Base-by-base conservation (phyloP, 75 land plant genomes). In the Chamaecyparis obtusa region DNA sequence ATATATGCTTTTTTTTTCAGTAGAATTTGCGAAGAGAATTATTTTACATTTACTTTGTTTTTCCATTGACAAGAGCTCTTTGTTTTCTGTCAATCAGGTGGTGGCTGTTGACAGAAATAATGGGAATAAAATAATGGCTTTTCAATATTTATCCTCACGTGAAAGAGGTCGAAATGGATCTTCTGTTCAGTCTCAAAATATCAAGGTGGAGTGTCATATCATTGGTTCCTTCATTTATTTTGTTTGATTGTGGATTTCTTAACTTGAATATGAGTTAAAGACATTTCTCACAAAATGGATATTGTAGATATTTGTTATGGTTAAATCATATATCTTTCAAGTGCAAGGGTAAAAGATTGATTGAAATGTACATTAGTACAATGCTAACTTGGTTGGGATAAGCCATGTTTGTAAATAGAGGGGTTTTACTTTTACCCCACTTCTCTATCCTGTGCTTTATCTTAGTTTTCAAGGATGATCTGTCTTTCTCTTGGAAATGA, bases 71-170 rank as follows among this genome's bases (percentile, higher is more conserved):
- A 30, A 83, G 49, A 43, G 49, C 84, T 84, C n/a, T 55, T 9
- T 85, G 39, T 55, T 71, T 7, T 32, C 51, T 77, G 15, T 79
- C 33, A 86, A 57, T 33, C 92, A 98, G 99, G 92, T 96, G 14
- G 99, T 98, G 87, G 99, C 96, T 39, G 85, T 98, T 83, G 96
- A 98, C 87, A 93, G 99, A 87, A 91, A 86, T 84, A 94, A 94
- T 87, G 91, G 90, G 51, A 90, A 90, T 87, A 96, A 93, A 77
- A 88, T 96, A 36, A 88, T 93, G 93, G 93, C 97, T 72, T 98
- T 98, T 57, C 99, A 98, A 86, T 91, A 94, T 51, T 84, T 98
- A 79, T 94, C 96, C 81, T 95, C 99, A 69, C 91, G 98, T 74
- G 97, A 94, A 89, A 95, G 96, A 89, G 99, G 99, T 13, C 87